Conservation (phyloP, 2,329 filamentous ascomycete species). For the Pestalotiopsis sp. region DNA sequence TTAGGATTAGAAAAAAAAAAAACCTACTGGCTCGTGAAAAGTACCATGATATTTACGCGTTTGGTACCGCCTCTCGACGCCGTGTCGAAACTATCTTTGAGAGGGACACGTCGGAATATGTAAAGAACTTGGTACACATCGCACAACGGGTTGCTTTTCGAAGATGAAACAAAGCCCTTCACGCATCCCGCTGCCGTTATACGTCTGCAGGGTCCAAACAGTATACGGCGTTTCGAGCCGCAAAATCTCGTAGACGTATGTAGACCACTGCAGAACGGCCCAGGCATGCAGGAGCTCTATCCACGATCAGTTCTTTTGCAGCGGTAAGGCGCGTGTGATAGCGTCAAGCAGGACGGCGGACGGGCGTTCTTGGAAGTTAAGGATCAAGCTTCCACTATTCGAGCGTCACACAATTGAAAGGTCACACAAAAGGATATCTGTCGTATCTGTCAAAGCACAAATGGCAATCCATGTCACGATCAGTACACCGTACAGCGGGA, state of each 20-base stretch:
- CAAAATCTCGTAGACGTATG: background rate
- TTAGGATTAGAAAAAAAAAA: too few relatives aligned
- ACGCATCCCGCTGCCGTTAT: background rate
- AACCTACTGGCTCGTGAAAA: background rate
- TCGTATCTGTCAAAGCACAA: background rate
- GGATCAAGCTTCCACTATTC: background rate
- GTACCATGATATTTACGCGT: background rate
- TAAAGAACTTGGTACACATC: background rate
- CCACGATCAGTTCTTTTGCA: background rate
- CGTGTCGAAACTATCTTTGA: background rate
- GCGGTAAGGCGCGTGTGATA: background rate
- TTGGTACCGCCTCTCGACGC: background rate
- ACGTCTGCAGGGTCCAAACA: background rate
- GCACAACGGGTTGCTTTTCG: background rate
- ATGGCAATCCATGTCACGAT: background rate
- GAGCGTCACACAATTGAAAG: background rate
- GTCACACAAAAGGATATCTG: background rate
- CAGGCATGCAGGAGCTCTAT: background rate
- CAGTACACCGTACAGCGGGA: background rate
- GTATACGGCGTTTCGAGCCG: background rate
- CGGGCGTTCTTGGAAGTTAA: background rate
- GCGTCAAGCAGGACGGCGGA: background rate
- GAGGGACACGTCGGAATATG: background rate
- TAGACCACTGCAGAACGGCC: background rate
- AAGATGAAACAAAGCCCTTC: background rate